Percentiles rank a stretch among this genome's conserved stretches.
Conservation (phyloP, 345 rosid genomes). For the Brassica juncea region DNA sequence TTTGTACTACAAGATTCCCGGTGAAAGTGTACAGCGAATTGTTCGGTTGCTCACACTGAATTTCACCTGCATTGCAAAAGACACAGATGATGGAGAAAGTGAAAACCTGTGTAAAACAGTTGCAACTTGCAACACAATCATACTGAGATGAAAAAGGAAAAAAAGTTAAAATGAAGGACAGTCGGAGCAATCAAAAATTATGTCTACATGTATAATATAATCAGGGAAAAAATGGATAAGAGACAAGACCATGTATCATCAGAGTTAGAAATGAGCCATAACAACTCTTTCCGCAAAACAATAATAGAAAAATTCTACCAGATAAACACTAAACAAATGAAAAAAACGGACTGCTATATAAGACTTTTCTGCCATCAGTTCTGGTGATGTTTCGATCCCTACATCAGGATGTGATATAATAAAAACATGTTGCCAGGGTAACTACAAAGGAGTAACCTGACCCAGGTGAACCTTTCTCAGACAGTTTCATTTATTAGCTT, state of each 20-base stretch:
- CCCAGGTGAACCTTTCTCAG: conserved; percentile 20
- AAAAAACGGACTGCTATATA: not conserved
- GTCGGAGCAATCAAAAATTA: not conserved
- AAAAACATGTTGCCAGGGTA: conserved; percentile 12
- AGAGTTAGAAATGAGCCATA: conserved; percentile 20
- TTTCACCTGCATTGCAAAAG: conserved; percentile 72
- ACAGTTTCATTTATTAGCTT: not conserved
- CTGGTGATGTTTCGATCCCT: not conserved
- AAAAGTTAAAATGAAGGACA: conserved; percentile 6
- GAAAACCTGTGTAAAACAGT: not conserved
- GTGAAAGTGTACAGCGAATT: conserved; percentile 97
- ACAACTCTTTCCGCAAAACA: not conserved
- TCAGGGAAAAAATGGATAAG: conserved; percentile 20
- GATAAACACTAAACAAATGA: conserved; percentile 10
- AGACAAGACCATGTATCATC: conserved; percentile 4
- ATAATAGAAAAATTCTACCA: conserved; percentile 2
- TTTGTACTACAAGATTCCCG: conserved; percentile 86
- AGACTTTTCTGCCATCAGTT: conserved; percentile 19
- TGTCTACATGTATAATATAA: conserved; percentile 4
- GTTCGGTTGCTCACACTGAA: conserved; percentile 99
- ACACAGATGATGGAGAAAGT: conserved; percentile 26
- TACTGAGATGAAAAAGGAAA: not conserved
- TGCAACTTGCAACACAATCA: conserved; percentile 11
- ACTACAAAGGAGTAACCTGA: conserved; percentile 12
- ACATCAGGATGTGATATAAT: conserved; percentile 15